Evolutionary conservation across 2,329 filamentous ascomycete genomes (phyloP).

Genomic region (Lachnellula hyalina): DNA sequence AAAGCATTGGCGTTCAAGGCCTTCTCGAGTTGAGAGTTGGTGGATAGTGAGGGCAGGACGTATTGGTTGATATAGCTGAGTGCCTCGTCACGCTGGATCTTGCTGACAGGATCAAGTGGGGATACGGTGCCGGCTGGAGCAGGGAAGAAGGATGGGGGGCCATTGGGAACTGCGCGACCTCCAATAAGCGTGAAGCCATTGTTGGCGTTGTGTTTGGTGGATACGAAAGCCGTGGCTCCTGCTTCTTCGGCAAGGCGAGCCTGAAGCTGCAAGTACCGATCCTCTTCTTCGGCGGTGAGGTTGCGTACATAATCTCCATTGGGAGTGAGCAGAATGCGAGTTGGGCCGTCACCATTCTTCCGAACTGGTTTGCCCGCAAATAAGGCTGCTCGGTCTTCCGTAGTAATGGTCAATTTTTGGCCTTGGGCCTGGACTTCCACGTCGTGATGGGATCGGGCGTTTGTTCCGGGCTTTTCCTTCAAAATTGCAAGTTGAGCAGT

Average conservation of each 20-base stretch:
- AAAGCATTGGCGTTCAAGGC: slow-evolving; percentile 30
- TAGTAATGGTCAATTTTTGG: slow-evolving; percentile 43
- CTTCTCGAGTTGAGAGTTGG: slow-evolving; percentile 32
- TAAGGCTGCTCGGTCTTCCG: slow-evolving; percentile 51
- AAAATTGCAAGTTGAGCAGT: slow-evolving; percentile 38
- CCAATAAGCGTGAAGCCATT: slow-evolving; percentile 59
- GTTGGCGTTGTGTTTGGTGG: slow-evolving; percentile 48
- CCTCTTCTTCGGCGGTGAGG: slow-evolving; percentile 62
- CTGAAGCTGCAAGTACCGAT: slow-evolving; percentile 66
- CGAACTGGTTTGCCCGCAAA: slow-evolving; percentile 53
- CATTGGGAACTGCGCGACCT: slow-evolving; percentile 59
- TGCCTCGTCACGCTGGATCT: slow-evolving; percentile 62
- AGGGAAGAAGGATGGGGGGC: slow-evolving; percentile 57
- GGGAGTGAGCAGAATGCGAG: slow-evolving; percentile 67
- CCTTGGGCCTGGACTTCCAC: slow-evolving; percentile 21
- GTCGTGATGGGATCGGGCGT: slow-evolving; percentile 30
- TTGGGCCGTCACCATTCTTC: slow-evolving; percentile 55
- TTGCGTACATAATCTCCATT: slow-evolving; percentile 73
- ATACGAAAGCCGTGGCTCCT: slow-evolving; percentile 51
- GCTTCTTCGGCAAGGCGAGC: slow-evolving; percentile 47
- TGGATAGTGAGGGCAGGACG: slow-evolving; percentile 46
- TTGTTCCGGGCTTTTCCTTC: slow-evolving; percentile 31
- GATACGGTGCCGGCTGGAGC: slow-evolving; percentile 29
- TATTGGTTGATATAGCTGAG: slow-evolving; percentile 66
- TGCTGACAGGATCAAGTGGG: slow-evolving; percentile 54